Base-by-base conservation (phyloP, 192 early-diverging fungal genomes). In the Thamnidium elegans region DNA sequence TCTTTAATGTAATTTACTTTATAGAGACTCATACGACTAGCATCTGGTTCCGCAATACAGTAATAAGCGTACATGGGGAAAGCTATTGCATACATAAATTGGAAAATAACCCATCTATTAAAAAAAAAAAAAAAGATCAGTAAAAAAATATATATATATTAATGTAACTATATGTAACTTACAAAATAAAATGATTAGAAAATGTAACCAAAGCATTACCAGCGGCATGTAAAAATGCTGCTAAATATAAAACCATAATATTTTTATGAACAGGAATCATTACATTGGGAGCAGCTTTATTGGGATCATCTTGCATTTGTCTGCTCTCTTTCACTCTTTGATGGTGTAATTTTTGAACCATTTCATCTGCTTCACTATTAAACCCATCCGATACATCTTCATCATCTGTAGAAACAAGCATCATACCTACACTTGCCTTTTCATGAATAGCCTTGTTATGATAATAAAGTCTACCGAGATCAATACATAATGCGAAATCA, bases 21-120 rank as follows among this genome's bases (percentile, higher is more conserved):
- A 42, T 43, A 64, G 48, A 48, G 53, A 13, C 32, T 11, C 14
- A 64, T 43, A 4, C 63, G 50, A 14, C 50, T 53, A 1, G 63
- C 19, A 23, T 64, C 21, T 4, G 63, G 63, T 31, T 54, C 63
- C 15, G n/a, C 46, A 1, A 64, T 50, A 23, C 21, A 13, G 48
- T 53, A 64, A 52, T 54, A 69, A 0, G 50, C 60, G 43, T 69
- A 68, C n/a, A 62, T 19, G 1, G 69, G 69, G 21, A 67, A 67
- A 7, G 54, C 14, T 21, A 76, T 21, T 15, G 55, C 48, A 50
- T 70, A 75, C 7, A 34, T 55, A 11, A 75, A 66, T 21, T 66
- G 62, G 21, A 70, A 75, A 20, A 70, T 42, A 53, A 70, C 23
- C 34, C 58, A 66, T 0, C 73, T 75, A 52, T 60, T 30, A 62